Conservation (phyloP, 2,329 filamentous ascomycete species). For the Penicillium sp. region DNA sequence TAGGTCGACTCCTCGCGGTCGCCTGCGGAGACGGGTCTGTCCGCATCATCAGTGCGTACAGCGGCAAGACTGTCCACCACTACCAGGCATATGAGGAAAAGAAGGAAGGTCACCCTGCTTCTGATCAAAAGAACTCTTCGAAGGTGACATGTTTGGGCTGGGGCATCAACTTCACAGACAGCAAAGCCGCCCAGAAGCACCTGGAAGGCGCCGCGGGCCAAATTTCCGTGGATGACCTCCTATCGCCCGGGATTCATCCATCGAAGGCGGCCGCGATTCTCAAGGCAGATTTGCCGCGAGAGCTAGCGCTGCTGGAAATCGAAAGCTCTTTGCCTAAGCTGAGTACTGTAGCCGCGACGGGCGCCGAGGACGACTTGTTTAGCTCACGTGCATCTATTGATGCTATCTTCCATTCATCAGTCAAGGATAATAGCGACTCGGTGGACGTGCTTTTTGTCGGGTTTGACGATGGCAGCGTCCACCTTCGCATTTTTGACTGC, state of each 20-base stretch:
- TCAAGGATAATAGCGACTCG: constrained; percentile 71
- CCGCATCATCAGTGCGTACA: constrained; percentile 78
- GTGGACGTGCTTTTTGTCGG: constrained; percentile 81
- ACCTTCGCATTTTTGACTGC: constrained; percentile 84
- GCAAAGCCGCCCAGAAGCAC: constrained; percentile 50
- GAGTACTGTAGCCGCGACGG: constrained; percentile 71
- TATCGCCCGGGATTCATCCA: constrained; percentile 47
- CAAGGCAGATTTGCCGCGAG: constrained; percentile 68
- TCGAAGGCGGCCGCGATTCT: constrained; percentile 45
- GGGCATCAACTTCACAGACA: constrained; percentile 62
- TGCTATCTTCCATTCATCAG: constrained; percentile 68
- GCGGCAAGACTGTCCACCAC: constrained; percentile 78
- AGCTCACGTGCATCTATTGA: constrained; percentile 73
- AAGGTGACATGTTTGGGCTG: constrained; percentile 59
- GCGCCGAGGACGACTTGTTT: constrained; percentile 69
- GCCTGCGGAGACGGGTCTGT: constrained; percentile 83
- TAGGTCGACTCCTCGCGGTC: constrained; percentile 73
- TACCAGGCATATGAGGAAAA: constrained; percentile 52
- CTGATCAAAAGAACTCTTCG: constrained; percentile 15
- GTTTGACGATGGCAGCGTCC: constrained; percentile 71
- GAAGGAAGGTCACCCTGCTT: constrained; percentile 16
- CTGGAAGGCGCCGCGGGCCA: constrained; percentile 44
- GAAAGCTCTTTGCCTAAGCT: constrained; percentile 78
- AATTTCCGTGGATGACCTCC: constrained; percentile 50
- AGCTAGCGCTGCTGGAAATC: constrained; percentile 76